Conservation (phyloP, 495 filamentous ascomycete species). For the Sordaria brevicollis region DNA sequence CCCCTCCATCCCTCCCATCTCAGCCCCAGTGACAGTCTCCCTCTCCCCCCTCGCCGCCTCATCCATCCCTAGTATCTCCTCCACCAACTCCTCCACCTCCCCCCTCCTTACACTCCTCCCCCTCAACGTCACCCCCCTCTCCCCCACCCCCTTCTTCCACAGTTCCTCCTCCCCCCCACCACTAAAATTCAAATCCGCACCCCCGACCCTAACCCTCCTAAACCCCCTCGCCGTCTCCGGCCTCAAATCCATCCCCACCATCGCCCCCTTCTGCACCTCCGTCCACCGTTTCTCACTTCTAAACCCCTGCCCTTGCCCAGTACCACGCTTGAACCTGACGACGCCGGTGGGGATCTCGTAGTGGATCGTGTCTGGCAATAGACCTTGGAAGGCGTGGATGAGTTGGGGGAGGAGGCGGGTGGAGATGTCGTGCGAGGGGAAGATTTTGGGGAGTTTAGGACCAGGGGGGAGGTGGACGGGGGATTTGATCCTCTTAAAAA, state of each 20-base stretch:
- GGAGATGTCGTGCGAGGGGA: constrained; percentile 2
- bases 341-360: constrained; percentile 23
- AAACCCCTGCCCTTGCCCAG: background rate
- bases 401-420: constrained; percentile 28
- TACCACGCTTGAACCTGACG: background rate
- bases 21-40: too few species aligned
- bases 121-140: background rate
- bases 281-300: background rate
- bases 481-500: constrained; percentile 8
- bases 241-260: background rate
- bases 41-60: background rate
- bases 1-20: background rate
- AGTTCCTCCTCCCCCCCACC: background rate
- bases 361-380: constrained; percentile 28
- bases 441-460: background rate
- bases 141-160: background rate
- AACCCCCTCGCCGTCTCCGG: background rate
- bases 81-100: background rate
- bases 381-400: constrained; percentile 39
- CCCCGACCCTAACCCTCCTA: background rate
- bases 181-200: background rate
- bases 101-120: background rate
- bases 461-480: background rate
- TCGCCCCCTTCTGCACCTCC: background rate
- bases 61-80: background rate